Conservation (phyloP, 495 filamentous ascomycete genomes). For the Echria macrotheca region DNA sequence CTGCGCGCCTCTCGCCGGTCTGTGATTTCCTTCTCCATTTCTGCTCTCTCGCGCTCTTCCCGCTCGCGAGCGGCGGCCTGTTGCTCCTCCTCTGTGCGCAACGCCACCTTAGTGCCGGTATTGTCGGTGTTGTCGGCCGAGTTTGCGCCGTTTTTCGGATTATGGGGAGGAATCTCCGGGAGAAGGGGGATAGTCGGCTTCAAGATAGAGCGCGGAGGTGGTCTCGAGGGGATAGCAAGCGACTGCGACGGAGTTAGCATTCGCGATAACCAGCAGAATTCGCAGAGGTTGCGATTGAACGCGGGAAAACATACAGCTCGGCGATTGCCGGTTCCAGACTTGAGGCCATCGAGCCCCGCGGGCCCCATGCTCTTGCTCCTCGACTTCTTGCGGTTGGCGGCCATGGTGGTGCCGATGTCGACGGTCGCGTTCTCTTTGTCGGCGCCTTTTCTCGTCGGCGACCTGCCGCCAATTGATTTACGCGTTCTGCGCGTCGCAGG, state of each 20-base stretch:
- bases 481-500: conserved; percentile 59
- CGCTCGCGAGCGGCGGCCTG: conserved; percentile 68
- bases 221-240: conserved; percentile 38
- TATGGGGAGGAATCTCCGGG: conserved; percentile 52
- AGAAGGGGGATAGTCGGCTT: conserved; percentile 72
- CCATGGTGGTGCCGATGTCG: conserved; percentile 44
- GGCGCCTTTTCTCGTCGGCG: conserved; percentile 42
- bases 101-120: conserved; percentile 42
- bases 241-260: conserved; percentile 33
- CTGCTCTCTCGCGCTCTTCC: conserved; percentile 62
- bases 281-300: neutral
- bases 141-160: conserved; percentile 33
- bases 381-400: conserved; percentile 61
- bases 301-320: conserved; percentile 57
- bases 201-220: conserved; percentile 69
- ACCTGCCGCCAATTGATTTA: conserved; percentile 73
- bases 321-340: conserved; percentile 72
- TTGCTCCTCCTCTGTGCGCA: conserved; percentile 72
- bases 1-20: conserved; percentile 77
- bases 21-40: conserved; percentile 62
- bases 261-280: neutral
- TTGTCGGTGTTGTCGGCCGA: conserved; percentile 42
- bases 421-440: conserved; percentile 72
- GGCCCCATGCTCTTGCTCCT: conserved; percentile 94
- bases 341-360: conserved; percentile 77